Evolutionary conservation across 495 filamentous ascomycete genomes (phyloP).

Genomic region (Jackrogersella multiformis): DNA sequence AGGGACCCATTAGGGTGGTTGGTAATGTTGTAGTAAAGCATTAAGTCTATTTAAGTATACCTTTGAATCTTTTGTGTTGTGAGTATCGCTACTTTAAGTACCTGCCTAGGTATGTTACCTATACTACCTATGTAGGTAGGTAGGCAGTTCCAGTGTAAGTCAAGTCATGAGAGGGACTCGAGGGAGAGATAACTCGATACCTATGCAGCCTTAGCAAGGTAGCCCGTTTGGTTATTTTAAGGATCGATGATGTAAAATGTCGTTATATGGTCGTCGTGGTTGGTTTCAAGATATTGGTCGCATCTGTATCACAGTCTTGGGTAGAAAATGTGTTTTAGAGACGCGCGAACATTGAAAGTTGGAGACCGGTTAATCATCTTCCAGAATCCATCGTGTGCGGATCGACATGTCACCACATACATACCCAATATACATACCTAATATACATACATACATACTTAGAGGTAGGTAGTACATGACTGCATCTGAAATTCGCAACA

Average conservation of each 20-base stretch:
- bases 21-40: constrained; percentile 25
- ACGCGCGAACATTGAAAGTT: constrained; percentile 8
- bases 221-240: too few species aligned
- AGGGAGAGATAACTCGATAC: neutral
- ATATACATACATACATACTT: too few species aligned
- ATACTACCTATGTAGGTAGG: neutral
- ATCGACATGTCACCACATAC: constrained; percentile 20
- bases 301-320: constrained; percentile 29
- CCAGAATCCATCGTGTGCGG: constrained; percentile 7
- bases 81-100: neutral
- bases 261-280: constrained; percentile 10
- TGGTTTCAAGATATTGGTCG: constrained; percentile 30
- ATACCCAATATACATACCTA: too few species aligned
- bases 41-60: neutral
- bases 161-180: neutral
- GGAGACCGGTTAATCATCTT: constrained; percentile 19
- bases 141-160: neutral
- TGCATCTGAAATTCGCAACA: constrained; percentile 5
- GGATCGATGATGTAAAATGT: constrained; percentile 26
- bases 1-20: constrained; percentile 30
- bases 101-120: too few species aligned
- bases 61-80: neutral
- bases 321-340: constrained; percentile 21
- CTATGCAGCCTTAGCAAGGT: neutral
- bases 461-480: too few species aligned